Conservation (phyloP, 352 stramenopile species). For the Pythium rhizo-oryzae region DNA sequence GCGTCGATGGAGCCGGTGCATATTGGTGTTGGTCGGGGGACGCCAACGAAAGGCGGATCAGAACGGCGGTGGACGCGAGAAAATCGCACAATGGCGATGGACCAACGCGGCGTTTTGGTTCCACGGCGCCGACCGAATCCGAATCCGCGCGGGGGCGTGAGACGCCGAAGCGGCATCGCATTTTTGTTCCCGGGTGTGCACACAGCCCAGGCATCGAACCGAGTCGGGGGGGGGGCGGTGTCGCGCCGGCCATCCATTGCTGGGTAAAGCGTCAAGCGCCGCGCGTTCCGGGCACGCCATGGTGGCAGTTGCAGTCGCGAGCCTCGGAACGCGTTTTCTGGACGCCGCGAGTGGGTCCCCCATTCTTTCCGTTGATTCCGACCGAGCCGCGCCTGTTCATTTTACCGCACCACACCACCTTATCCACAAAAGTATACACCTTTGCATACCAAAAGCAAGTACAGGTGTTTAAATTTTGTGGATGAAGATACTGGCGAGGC, state of each 20-base stretch:
- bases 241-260: not conserved
- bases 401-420: not conserved
- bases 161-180: not conserved
- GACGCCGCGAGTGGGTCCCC: no score
- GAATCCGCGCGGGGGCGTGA: no score
- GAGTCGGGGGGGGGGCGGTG: not conserved
- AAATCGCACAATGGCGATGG: slow-evolving; percentile 10
- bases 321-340: not conserved
- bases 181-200: not conserved
- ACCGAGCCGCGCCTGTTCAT: not conserved
- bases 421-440: slow-evolving; percentile 7
- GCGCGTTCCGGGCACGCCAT: not conserved
- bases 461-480: not conserved
- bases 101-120: not conserved
- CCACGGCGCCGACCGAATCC: not conserved
- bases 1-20: not conserved
- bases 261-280: not conserved
- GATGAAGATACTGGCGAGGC: not conserved
- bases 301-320: slow-evolving; percentile 6
- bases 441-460: not conserved
- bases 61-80: no score
- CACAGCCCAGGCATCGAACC: not conserved
- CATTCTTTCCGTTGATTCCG: not conserved
- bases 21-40: not conserved
- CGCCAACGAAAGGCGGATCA: slow-evolving; percentile 14